Percentiles rank a stretch among this genome's conserved stretches.
phyloP scores from a whole-genome alignment of 495 filamentous ascomycete species.

The Venustampulla echinocandica region DNA sequence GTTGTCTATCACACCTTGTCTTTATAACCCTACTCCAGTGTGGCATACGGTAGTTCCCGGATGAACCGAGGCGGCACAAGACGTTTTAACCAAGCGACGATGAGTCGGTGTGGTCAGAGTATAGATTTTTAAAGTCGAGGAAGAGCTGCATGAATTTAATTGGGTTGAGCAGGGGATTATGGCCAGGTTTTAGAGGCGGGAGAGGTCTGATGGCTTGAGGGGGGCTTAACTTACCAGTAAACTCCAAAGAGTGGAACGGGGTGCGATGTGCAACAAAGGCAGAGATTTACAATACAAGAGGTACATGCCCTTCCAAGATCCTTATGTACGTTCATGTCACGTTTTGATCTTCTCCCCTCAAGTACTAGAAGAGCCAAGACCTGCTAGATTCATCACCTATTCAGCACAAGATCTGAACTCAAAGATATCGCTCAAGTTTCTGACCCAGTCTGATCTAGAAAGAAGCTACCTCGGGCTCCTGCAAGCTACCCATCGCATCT shows the following conservation, averaged over 20 bases:
- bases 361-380: neutral
- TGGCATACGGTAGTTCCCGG: neutral
- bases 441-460: slow-evolving; percentile 18
- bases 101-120: neutral
- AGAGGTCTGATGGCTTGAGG: neutral
- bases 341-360: too few relatives aligned
- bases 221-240: neutral
- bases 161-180: neutral
- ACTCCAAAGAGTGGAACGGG: slow-evolving; percentile 1
- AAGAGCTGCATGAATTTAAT: neutral
- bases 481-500: slow-evolving; percentile 17
- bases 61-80: neutral
- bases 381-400: neutral
- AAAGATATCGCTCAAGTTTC: slow-evolving; percentile 20
- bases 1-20: too few relatives aligned
- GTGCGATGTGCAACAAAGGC: neutral
- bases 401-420: slow-evolving; percentile 13
- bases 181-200: neutral
- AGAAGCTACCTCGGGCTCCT: slow-evolving; percentile 17
- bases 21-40: neutral
- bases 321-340: too few relatives aligned
- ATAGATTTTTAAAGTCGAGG: neutral
- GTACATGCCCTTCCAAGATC: too few relatives aligned
- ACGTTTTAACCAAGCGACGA: neutral
- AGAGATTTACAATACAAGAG: too few relatives aligned